phyloP scores from a whole-genome alignment of 106 monocot genomes.

The Acanthochlamys bracteata region DNA sequence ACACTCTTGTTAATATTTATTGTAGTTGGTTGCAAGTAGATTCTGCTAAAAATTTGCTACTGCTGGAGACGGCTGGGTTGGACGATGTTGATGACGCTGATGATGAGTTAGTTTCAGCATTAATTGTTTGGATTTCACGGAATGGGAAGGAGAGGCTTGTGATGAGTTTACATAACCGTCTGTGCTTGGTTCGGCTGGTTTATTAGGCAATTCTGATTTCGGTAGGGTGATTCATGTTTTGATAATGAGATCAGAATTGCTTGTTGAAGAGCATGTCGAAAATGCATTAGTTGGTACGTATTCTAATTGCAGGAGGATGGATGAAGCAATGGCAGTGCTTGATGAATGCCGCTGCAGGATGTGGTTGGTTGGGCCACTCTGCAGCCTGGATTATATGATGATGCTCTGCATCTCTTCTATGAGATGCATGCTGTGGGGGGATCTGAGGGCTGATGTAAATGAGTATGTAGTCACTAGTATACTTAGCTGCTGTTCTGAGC shows the following conservation, averaged over 20 bases:
- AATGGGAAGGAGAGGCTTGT: conserved; percentile 40
- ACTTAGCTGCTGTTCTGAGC: conserved; percentile 46
- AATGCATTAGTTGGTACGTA: conserved; percentile 36
- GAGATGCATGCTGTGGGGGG: conserved; percentile 19
- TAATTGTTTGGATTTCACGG: conserved; percentile 26
- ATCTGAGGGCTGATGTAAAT: conserved; percentile 17
- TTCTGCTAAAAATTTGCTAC: conserved; percentile 18
- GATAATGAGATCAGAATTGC: conserved; percentile 22
- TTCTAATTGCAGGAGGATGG: conserved; percentile 14
- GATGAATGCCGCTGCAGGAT: conserved; percentile 10
- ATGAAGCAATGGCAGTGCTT: conserved; percentile 10
- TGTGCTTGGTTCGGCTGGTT: conserved; percentile 28
- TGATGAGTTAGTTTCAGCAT: conserved; percentile 23
- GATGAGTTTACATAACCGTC: conserved; percentile 60
- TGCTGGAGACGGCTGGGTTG: conserved; percentile 13
- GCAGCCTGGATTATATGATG: conserved; percentile 18
- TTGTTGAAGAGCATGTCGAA: conserved; percentile 21
- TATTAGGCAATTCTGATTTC: background rate
- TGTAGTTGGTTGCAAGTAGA: conserved; percentile 21
- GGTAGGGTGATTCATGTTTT: conserved; percentile 30
- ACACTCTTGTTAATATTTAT: conserved; percentile 40
- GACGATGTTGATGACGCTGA: background rate
- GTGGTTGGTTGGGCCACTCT: conserved; percentile 30
- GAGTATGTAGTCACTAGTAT: conserved; percentile 35
- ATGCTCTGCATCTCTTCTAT: conserved; percentile 23